These are phyloP conservation scores for Margaritispora aquatica DNA, from an alignment of 495 filamentous ascomycete species.

Conservation along the genomic window DNA sequence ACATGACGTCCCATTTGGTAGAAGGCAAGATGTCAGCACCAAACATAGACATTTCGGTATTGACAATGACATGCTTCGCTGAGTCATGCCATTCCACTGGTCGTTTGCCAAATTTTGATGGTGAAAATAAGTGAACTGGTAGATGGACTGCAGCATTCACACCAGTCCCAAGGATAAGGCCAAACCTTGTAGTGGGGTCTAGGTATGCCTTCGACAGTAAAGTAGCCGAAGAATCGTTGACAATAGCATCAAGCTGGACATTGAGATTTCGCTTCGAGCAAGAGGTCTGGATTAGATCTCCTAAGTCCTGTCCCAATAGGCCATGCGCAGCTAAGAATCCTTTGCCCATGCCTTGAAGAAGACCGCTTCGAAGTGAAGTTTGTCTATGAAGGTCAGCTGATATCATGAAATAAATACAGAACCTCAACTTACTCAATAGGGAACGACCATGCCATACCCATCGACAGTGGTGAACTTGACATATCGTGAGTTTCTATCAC, in stretches of 20 bases:
- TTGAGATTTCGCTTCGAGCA: slow-evolving; percentile 35
- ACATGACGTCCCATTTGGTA: slow-evolving; percentile 64
- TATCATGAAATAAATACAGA: not conserved
- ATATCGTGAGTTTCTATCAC: slow-evolving; percentile 23
- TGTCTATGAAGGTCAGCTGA: slow-evolving; percentile 41
- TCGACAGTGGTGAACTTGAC: slow-evolving; percentile 23
- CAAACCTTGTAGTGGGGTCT: slow-evolving; percentile 52
- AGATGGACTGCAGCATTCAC: slow-evolving; percentile 49
- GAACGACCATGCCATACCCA: slow-evolving; percentile 84
- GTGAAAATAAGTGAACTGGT: slow-evolving; percentile 44
- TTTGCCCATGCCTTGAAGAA: slow-evolving; percentile 79
- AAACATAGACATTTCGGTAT: slow-evolving; percentile 84
- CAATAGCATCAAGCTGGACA: slow-evolving; percentile 69
- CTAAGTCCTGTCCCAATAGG: slow-evolving; percentile 44
- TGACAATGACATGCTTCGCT: slow-evolving; percentile 58
- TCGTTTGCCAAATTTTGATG: slow-evolving; percentile 42
- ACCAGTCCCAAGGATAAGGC: slow-evolving; percentile 50
- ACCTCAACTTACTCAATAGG: slow-evolving; percentile 60
- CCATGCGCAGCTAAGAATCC: slow-evolving; percentile 56
- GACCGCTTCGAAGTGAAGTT: slow-evolving; percentile 67
- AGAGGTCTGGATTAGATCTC: slow-evolving; percentile 43
- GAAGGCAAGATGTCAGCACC: slow-evolving; percentile 61
- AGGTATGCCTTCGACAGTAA: slow-evolving; percentile 72
- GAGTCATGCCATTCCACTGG: slow-evolving; percentile 49
- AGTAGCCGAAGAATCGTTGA: slow-evolving; percentile 79